Conservation (phyloP, 2,329 filamentous ascomycete species). For the Arthroderma uncinatum region DNA sequence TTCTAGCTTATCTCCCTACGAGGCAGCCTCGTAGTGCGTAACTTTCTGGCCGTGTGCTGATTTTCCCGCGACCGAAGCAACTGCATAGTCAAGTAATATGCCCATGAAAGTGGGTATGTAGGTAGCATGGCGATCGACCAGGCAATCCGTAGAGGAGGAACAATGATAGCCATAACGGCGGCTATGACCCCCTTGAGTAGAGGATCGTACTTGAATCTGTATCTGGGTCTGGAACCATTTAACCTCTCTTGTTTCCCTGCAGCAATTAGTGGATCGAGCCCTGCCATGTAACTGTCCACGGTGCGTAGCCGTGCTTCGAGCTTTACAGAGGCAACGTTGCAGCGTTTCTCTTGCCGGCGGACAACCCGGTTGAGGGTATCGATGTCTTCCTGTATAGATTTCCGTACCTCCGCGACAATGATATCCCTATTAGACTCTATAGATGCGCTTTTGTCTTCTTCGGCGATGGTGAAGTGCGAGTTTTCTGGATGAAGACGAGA, state of each 20-base stretch:
- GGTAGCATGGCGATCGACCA: neutral
- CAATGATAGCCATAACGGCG: neutral
- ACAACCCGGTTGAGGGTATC: slow-evolving; percentile 83
- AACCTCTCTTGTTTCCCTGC: neutral
- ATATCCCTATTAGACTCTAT: slow-evolving; percentile 24
- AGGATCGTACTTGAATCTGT: neutral
- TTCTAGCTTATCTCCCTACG: neutral
- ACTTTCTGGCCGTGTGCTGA: neutral
- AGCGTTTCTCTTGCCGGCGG: slow-evolving; percentile 81
- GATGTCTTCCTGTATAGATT: slow-evolving; percentile 48
- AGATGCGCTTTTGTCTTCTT: slow-evolving; percentile 11
- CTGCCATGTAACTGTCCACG: slow-evolving; percentile 60
- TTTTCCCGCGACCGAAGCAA: neutral
- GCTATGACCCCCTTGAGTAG: neutral
- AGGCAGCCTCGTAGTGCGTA: neutral
- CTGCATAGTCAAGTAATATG: neutral
- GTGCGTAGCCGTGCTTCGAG: slow-evolving; percentile 67
- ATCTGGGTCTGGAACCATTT: neutral
- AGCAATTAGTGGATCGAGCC: slow-evolving; percentile 64
- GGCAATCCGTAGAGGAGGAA: neutral
- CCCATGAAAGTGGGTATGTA: neutral
- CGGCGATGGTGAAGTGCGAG: neutral
- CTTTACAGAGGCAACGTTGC: slow-evolving; percentile 51
- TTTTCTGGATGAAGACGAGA: slow-evolving; percentile 33
- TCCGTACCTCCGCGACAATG: slow-evolving; percentile 9